A percentile compares a stretch with the other conserved stretches of the same genome.
Conservation (phyloP, 1,284 basidiomycete species). For the Moesziomyces sp. region DNA sequence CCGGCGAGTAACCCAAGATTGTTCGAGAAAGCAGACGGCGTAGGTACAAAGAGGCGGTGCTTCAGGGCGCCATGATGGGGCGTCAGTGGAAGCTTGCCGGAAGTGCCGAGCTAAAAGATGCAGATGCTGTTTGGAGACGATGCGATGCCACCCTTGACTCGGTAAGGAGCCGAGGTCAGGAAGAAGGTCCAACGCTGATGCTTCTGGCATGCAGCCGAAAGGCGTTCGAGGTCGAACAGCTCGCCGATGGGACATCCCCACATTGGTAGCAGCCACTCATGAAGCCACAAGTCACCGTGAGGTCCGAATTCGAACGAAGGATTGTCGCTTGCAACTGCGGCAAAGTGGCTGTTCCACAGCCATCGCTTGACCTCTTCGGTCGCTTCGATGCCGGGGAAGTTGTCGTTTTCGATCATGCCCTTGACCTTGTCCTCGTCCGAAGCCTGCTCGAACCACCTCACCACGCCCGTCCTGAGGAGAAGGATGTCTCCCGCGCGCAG, state of each 20-base stretch:
- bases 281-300: constrained; percentile 42
- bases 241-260: constrained; percentile 48
- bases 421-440: constrained; percentile 22
- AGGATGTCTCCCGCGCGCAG: constrained; percentile 30
- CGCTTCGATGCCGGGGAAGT: constrained; percentile 39
- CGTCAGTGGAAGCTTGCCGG: neutral
- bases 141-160: constrained; percentile 48
- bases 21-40: neutral
- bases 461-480: constrained; percentile 34
- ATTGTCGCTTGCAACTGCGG: constrained; percentile 41
- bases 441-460: constrained; percentile 41
- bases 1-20: too few species aligned
- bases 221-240: constrained; percentile 42
- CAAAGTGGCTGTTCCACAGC: constrained; percentile 45
- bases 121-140: constrained; percentile 44
- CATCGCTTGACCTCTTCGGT: constrained; percentile 41
- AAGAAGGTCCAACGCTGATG: constrained; percentile 49
- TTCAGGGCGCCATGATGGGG: neutral
- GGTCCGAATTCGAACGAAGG: constrained; percentile 44
- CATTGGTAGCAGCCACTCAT: constrained; percentile 47
- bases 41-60: neutral
- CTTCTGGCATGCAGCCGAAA: constrained; percentile 27
- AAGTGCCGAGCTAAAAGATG: constrained; percentile 22
- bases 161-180: constrained; percentile 41
- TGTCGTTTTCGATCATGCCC: constrained; percentile 41